Evolutionary conservation across 352 stramenopile genomes (phyloP), one percentile per base, ranked within the genome.

Genomic region (Blastocystis sp.): DNA sequence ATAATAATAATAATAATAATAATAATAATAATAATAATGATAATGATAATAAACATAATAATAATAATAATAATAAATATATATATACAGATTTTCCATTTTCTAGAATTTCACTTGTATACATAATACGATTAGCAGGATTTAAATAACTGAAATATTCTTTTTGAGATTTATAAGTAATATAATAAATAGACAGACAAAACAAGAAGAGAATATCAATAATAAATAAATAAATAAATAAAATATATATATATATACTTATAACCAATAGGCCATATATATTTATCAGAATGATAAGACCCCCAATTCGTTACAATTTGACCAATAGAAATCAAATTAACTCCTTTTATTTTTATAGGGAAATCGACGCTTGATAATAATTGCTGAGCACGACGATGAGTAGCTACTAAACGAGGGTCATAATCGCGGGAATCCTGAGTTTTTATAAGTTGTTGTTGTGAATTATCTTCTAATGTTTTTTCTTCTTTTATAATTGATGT

Each of bases 241-340:
- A n/a, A n/a, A n/a, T n/a, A n/a, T n/a, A 27, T 3, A 24, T 2
- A 28, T 21, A 21, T 10, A 7, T 30, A 59, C 49, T 52, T 54
- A 30, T 45, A 59, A 16, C 49, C 49, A 24, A 59, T 33, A 0
- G 49, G 49, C 49, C 49, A 59, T 30, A 59, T 59, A 32, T 59
- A 59, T 18, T 59, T 59, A 0, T 59, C 49, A 10, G 19, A 33
- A 19, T 59, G 49, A 24, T 59, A 59, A 13, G 2, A 27, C 0
- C 16, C n/a, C 33, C 35, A 48, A 0, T 52, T 54, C 5, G 49
- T 45, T 19, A 19, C 18, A 4, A 59, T 52, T 10, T 1, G 23
- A 16, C 49, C 49, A 10, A 59, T 37, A 10, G 16, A 30, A 11
- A 23, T 37, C 13, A 59, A 21, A 9, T 5, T 25, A 9, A 59